Percentiles rank a stretch among this genome's conserved stretches.
These are phyloP conservation scores for Phialemoniopsis sp. DNA, from an alignment of 2,329 filamentous ascomycete genomes.

Conservation along the genomic window DNA sequence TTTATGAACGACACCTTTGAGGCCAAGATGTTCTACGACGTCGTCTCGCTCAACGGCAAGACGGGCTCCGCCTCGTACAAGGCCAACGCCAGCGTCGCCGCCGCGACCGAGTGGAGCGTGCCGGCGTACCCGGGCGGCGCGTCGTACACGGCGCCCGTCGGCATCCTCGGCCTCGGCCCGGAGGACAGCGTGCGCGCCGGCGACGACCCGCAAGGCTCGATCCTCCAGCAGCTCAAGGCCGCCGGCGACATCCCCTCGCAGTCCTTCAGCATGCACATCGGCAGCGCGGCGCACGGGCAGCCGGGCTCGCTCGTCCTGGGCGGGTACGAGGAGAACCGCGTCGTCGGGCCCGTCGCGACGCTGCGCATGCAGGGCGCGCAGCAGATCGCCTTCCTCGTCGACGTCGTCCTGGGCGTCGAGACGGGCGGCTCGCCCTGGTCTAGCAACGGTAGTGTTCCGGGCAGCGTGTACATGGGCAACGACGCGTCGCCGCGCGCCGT, in stretches of 20 bases:
- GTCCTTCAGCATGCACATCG: conserved; percentile 25
- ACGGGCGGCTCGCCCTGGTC: conserved; percentile 8
- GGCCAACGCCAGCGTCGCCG: too few species aligned
- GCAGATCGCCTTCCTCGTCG: conserved; percentile 10
- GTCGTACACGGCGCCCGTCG: not conserved
- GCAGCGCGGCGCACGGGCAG: conserved; percentile 20
- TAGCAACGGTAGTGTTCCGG: conserved; percentile 1
- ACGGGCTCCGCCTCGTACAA: not conserved
- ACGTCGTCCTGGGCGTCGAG: conserved; percentile 16
- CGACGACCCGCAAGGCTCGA: not conserved
- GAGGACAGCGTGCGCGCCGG: not conserved
- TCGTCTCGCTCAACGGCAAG: not conserved
- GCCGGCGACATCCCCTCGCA: conserved; percentile 13
- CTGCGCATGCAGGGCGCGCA: conserved; percentile 9
- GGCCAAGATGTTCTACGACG: not conserved
- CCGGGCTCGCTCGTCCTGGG: conserved; percentile 23
- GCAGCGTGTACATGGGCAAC: too few species aligned
- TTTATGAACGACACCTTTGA: not conserved
- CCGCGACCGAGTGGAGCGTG: not conserved
- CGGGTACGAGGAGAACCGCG: conserved; percentile 25
- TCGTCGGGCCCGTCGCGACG: conserved; percentile 17
- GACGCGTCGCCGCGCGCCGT: not conserved
- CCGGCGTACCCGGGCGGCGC: not conserved
- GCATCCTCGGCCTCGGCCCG: conserved; percentile 1
- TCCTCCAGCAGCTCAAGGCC: conserved; percentile 11